Evolutionary conservation across 768 basidiomycete species (phyloP).

Genomic region (Phlegmacium glaucopus): DNA sequence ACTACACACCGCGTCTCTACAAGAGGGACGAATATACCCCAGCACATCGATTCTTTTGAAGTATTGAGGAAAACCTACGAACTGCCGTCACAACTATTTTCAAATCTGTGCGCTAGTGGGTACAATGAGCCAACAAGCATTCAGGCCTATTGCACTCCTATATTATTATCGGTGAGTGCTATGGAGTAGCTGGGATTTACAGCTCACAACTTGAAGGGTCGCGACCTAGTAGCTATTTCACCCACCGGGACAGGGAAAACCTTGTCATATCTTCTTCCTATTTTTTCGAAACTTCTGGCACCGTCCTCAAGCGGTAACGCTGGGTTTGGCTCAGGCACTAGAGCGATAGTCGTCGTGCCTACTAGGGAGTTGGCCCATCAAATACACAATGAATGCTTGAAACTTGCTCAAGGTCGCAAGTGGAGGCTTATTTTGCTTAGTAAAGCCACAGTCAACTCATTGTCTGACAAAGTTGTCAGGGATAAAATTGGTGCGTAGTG

Average conservation of each 20-base stretch:
- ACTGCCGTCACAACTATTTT: constrained; percentile 55
- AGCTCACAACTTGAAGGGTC: constrained; percentile 40
- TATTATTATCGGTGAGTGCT: constrained; percentile 65
- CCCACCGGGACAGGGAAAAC: constrained; percentile 99
- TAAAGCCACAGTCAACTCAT: constrained; percentile 84
- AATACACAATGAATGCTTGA: constrained; percentile 87
- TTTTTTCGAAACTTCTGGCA: constrained; percentile 56
- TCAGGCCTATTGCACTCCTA: constrained; percentile 77
- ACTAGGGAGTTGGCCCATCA: constrained; percentile 96
- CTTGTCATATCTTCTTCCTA: constrained; percentile 83
- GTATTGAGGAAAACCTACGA: constrained; percentile 56
- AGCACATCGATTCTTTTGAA: constrained; percentile 53
- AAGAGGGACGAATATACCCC: constrained; percentile 72
- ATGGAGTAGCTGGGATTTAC: not conserved
- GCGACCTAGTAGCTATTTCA: constrained; percentile 91
- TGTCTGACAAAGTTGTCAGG: constrained; percentile 66
- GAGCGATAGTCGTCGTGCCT: constrained; percentile 83
- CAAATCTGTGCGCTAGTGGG: constrained; percentile 59
- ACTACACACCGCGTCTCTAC: constrained; percentile 59
- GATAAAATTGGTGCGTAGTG: constrained; percentile 69
- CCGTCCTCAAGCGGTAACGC: constrained; percentile 49
- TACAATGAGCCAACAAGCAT: constrained; percentile 75
- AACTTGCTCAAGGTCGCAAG: constrained; percentile 74
- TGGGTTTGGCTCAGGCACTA: constrained; percentile 53
- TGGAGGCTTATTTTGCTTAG: constrained; percentile 83